Percentiles rank a stretch among this genome's conserved stretches.
Evolutionary conservation across 371 early-diverging fungal genomes (phyloP).

Genomic region (Mucor irregularis): DNA sequence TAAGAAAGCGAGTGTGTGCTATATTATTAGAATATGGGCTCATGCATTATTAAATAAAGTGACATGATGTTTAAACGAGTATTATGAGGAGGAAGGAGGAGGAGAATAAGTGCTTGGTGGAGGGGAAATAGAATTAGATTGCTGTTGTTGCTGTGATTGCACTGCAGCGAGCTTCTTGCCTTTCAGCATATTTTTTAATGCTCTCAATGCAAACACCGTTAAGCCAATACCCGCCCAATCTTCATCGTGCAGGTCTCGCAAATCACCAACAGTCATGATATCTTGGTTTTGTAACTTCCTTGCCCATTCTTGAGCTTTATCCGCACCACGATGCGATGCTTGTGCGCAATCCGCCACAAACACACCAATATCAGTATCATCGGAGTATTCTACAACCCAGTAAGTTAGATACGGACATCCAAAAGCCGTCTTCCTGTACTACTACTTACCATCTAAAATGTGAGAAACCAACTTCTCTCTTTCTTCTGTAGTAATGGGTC

Average conservation of each 20-base stretch:
- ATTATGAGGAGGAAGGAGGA: slow-evolving; percentile 1
- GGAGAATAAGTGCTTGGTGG: neutral
- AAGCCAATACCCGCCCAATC: slow-evolving; percentile 81
- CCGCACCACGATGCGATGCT: slow-evolving; percentile 66
- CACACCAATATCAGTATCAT: slow-evolving; percentile 68
- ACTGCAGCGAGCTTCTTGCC: slow-evolving; percentile 47
- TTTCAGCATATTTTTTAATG: slow-evolving; percentile 78
- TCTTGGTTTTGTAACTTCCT: slow-evolving; percentile 73
- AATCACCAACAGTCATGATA: slow-evolving; percentile 82
- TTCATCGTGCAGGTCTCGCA: slow-evolving; percentile 75
- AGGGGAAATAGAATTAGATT: neutral
- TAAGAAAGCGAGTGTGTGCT: too few relatives aligned
- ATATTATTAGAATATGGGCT: neutral
- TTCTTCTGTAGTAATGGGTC: slow-evolving; percentile 7
- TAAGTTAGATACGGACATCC: neutral
- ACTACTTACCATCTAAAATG: slow-evolving; percentile 25
- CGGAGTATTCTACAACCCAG: slow-evolving; percentile 58
- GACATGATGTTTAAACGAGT: too few relatives aligned
- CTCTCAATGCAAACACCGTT: slow-evolving; percentile 88
- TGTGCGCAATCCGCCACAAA: slow-evolving; percentile 71
- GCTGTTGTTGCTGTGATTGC: slow-evolving; percentile 6
- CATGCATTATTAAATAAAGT: too few relatives aligned
- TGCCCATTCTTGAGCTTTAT: slow-evolving; percentile 82
- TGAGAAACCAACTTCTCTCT: slow-evolving; percentile 22
- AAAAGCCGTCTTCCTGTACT: neutral